These are phyloP conservation scores for Phytophthora kernoviae DNA, from an alignment of 352 stramenopile species.

Conservation along the genomic window DNA sequence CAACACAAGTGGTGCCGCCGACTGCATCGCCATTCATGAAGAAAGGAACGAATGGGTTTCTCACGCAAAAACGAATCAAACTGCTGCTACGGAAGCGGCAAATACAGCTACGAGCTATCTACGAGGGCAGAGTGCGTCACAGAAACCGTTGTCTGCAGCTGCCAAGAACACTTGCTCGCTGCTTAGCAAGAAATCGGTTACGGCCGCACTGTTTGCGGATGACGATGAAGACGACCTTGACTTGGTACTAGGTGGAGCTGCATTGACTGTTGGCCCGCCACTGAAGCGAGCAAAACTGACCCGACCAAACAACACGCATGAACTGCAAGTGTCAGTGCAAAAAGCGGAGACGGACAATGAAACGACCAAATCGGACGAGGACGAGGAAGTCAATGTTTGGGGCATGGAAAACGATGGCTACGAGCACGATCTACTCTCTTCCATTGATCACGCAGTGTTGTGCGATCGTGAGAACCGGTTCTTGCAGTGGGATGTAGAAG, in stretches of 20 bases:
- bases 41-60: conserved; percentile 29
- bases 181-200: conserved; percentile 54
- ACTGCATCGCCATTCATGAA: conserved; percentile 38
- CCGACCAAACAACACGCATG: conserved; percentile 8
- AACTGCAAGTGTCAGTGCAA: conserved; percentile 18
- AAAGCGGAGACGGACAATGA: conserved; percentile 36
- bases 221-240: conserved; percentile 47
- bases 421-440: conserved; percentile 71
- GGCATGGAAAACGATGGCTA: conserved; percentile 75
- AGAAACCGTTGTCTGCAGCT: conserved; percentile 20
- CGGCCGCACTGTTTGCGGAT: conserved; percentile 54
- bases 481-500: conserved; percentile 74
- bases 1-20: conserved; percentile 15
- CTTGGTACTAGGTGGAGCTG: conserved; percentile 15
- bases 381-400: conserved; percentile 72
- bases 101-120: conserved; percentile 19
- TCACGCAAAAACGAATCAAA: conserved; percentile 26
- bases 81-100: conserved; percentile 7
- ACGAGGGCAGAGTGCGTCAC: conserved; percentile 16
- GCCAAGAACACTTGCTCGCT: conserved; percentile 23
- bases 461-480: conserved; percentile 86
- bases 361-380: conserved; percentile 44
- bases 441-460: conserved; percentile 79
- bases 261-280: conserved; percentile 22
- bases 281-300: conserved; percentile 40